Percentiles rank a stretch among this genome's conserved stretches.
phyloP scores from a whole-genome alignment of 805 yeast genomes.

The Maudiozyma serrabonitensis region DNA sequence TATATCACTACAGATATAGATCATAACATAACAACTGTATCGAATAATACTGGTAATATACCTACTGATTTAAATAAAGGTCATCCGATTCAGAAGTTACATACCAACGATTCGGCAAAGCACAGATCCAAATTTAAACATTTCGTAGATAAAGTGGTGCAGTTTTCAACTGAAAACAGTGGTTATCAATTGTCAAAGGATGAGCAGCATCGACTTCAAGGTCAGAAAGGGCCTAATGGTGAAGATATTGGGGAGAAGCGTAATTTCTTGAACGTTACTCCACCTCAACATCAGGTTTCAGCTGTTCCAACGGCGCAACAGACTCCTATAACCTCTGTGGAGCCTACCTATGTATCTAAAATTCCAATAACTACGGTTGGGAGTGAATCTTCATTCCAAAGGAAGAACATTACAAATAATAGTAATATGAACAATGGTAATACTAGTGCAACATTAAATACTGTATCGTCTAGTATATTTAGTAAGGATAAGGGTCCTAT shows the following conservation, averaged over 20 bases:
- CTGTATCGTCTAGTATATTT: constrained; percentile 7
- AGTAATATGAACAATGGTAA: neutral
- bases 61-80: neutral
- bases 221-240: neutral
- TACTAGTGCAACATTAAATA: constrained; percentile 1
- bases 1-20: neutral
- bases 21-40: neutral
- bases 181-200: constrained; percentile 25
- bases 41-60: neutral
- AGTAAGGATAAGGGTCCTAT: constrained; percentile 1
- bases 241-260: constrained; percentile 2
- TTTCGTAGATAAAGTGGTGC: constrained; percentile 23
- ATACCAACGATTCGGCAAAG: neutral
- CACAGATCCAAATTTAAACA: constrained; percentile 17
- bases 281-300: neutral
- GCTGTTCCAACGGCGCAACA: neutral
- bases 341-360: neutral
- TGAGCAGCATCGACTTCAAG: constrained; percentile 6
- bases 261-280: neutral
- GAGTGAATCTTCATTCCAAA: constrained; percentile 10
- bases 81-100: neutral
- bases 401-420: neutral
- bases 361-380: constrained; percentile 1
- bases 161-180: constrained; percentile 27
- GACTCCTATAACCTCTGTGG: constrained; percentile 2